Base-by-base conservation (phyloP, 164 flowering plant species). In the Tinospora cordifolia region DNA sequence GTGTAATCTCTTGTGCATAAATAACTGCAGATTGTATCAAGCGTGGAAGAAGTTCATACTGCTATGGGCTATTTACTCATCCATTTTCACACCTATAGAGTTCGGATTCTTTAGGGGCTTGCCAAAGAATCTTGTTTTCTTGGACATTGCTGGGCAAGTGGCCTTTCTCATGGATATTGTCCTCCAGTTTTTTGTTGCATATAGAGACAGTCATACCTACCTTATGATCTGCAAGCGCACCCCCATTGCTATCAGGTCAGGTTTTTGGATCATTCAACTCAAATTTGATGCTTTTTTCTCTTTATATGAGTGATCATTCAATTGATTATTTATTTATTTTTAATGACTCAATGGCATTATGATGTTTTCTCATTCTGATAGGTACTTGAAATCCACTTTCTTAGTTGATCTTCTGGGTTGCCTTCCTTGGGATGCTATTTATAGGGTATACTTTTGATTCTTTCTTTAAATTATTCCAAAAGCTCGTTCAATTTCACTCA, bases 31-130 rank as follows among this genome's bases (percentile, higher is more conserved):
- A 81, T 92, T 85, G 86, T 92, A 94, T 74, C 70, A 74, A 46
- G 71, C 75, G 15, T 94, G 99, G 99, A 86, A 77, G 14, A 71
- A 79, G 7, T 84, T 92, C 83, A 87, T 92, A 78, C 79, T 90
- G 54, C 0, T 89, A 68, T 92, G 97, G 97, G 97, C 99, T 36
- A 36, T 90, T 0, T 92, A 94, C 81, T 94, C 99, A 0, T 90
- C 97, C 9, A 85, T 86, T 83, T 92, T 94, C 80, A 94, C 99
- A 2, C 99, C 99, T 5, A 26, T 94, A 75, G 99, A 94, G 84
- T 94, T 94, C 64, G 99, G 92, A 2, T 94, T 94, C 87, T 90
- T 94, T 83, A 79, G 92, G 65, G 99, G 99, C 40, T 79, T 94
- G 65, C 93, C 95, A 1, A 69, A 83, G 73, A 75, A 83, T 58